phyloP scores from a whole-genome alignment of 129 eudicot genomes.

The Deinandra increscens region DNA sequence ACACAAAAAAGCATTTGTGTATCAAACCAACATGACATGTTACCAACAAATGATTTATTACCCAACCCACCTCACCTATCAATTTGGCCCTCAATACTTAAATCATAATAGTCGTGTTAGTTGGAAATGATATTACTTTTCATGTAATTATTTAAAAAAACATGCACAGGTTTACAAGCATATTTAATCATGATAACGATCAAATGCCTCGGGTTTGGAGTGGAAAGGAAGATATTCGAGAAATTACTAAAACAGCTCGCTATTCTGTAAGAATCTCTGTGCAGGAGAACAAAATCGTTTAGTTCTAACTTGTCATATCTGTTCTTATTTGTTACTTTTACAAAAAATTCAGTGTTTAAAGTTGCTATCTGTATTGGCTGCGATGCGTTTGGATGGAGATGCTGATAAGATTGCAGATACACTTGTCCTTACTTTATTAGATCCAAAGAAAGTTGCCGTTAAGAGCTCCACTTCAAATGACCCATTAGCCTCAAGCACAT shows the following conservation, averaged over 20 bases:
- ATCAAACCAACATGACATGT: not conserved
- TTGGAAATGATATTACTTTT: not conserved
- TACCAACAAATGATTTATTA: not conserved
- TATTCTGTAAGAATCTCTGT: constrained; percentile 53
- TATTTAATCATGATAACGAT: constrained; percentile 73
- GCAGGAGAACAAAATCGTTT: not conserved
- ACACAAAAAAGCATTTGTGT: not conserved
- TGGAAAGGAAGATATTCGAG: constrained; percentile 80
- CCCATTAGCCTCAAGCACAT: constrained; percentile 49
- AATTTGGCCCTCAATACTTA: not conserved
- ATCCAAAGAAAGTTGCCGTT: constrained; percentile 25
- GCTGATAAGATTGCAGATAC: constrained; percentile 54
- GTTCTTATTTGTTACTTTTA: not conserved
- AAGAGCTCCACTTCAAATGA: constrained; percentile 28
- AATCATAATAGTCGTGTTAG: not conserved
- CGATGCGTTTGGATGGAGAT: constrained; percentile 65
- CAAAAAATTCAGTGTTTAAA: constrained; percentile 51
- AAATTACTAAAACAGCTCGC: constrained; percentile 76
- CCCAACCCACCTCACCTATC: not conserved
- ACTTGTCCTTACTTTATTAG: constrained; percentile 46
- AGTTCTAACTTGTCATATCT: not conserved
- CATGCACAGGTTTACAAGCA: constrained; percentile 61
- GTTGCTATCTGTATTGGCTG: constrained; percentile 69
- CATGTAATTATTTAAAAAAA: not conserved
- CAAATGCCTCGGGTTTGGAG: constrained; percentile 93